phyloP scores from a whole-genome alignment of 1,139 yeast genomes.

The Ogataea hybrid region DNA sequence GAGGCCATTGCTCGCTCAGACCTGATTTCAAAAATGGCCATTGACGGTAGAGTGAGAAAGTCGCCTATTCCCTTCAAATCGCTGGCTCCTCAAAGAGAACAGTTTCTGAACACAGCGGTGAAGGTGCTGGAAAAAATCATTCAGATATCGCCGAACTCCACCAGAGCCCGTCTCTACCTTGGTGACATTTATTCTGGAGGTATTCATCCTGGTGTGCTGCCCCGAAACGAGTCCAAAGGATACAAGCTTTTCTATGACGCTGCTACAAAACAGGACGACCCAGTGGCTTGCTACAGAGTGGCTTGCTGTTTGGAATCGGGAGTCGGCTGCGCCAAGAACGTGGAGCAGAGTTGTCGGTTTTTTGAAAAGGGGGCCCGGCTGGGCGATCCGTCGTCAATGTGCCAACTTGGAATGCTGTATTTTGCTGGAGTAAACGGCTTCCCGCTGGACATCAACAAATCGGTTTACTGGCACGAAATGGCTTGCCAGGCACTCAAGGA shows the following conservation, averaged over 20 bases:
- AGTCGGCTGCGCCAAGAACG: slow-evolving; percentile 50
- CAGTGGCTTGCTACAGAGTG: slow-evolving; percentile 60
- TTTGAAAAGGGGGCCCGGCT: slow-evolving; percentile 56
- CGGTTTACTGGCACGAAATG: slow-evolving; percentile 54
- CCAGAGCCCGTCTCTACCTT: slow-evolving; percentile 50
- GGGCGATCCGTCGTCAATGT: slow-evolving; percentile 62
- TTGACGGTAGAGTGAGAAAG: slow-evolving; percentile 41
- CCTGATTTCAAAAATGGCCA: slow-evolving; percentile 41
- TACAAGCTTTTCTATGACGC: slow-evolving; percentile 56
- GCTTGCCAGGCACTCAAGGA: slow-evolving; percentile 42
- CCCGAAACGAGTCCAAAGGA: slow-evolving; percentile 56
- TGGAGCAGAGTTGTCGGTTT: slow-evolving; percentile 47
- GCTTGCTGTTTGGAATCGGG: slow-evolving; percentile 71
- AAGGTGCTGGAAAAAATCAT: slow-evolving; percentile 52
- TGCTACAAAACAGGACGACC: slow-evolving; percentile 48
- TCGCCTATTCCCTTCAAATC: slow-evolving; percentile 41
- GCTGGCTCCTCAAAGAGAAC: slow-evolving; percentile 48
- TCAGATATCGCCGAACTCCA: slow-evolving; percentile 40
- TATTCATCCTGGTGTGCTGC: slow-evolving; percentile 45
- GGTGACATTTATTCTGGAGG: slow-evolving; percentile 63
- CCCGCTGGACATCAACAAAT: slow-evolving; percentile 42
- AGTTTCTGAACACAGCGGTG: slow-evolving; percentile 54
- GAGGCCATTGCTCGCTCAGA: slow-evolving; percentile 41
- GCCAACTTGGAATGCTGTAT: slow-evolving; percentile 63
- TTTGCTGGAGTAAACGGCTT: slow-evolving; percentile 46